Evolutionary conservation across 768 basidiomycete species (phyloP).

Genomic region (Pleurotus eryngii): DNA sequence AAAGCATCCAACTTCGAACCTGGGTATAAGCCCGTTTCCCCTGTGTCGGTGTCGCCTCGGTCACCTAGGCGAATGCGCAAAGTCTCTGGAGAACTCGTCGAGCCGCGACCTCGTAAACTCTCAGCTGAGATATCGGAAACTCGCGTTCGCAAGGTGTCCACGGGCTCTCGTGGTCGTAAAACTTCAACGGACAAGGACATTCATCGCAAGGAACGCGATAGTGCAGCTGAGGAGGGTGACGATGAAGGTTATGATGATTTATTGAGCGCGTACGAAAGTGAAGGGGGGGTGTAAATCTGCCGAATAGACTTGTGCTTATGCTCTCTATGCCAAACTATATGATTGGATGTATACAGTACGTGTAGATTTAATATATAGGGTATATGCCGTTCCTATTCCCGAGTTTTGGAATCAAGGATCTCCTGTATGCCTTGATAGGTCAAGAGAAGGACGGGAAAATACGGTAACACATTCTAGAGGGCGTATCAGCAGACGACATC

Average conservation of each 20-base stretch:
- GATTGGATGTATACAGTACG: not conserved
- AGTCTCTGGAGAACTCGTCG: slow-evolving; percentile 33
- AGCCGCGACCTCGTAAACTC: slow-evolving; percentile 25
- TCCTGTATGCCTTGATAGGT: slow-evolving; percentile 63
- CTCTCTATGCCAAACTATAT: not conserved
- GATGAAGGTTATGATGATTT: slow-evolving; percentile 76
- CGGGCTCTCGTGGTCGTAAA: slow-evolving; percentile 39
- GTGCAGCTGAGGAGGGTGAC: slow-evolving; percentile 73
- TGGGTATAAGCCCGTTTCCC: slow-evolving; percentile 25
- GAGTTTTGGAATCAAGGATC: slow-evolving; percentile 20
- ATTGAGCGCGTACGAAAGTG: slow-evolving; percentile 80
- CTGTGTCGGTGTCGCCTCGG: slow-evolving; percentile 19
- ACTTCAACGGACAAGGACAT: slow-evolving; percentile 39
- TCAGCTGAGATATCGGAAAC: slow-evolving; percentile 31
- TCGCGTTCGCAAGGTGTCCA: slow-evolving; percentile 44
- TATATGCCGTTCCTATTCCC: not conserved
- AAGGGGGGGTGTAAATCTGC: slow-evolving; percentile 37
- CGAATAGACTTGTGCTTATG: not conserved
- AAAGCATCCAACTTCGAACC: slow-evolving; percentile 47
- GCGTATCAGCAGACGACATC: slow-evolving; percentile 1
- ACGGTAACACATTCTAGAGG: slow-evolving; percentile 60
- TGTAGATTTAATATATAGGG: not conserved
- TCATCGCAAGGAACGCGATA: slow-evolving; percentile 44
- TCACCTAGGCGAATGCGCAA: slow-evolving; percentile 37
- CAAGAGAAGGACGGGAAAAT: slow-evolving; percentile 53